phyloP scores from a whole-genome alignment of 345 rosid genomes.

The Gynandropsis gynandra region DNA sequence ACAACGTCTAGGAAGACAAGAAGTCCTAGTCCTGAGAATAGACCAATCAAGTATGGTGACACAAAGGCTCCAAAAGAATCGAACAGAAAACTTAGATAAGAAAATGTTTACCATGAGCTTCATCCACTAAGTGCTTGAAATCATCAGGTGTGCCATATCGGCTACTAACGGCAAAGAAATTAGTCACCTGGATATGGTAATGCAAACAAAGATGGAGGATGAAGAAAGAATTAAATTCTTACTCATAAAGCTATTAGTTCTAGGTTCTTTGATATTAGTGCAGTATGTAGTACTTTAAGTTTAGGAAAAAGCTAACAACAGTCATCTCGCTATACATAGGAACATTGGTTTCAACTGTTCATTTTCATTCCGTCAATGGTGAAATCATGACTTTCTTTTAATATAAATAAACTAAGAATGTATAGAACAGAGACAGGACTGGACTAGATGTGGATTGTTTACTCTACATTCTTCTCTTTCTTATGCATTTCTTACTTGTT shows the following conservation, averaged over 20 bases:
- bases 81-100: background rate
- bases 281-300: conserved; percentile 5
- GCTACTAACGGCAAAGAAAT: conserved; percentile 83
- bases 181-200: conserved; percentile 59
- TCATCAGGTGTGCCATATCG: conserved; percentile 95
- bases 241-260: background rate
- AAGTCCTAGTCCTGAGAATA: conserved; percentile 62
- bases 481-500: no score
- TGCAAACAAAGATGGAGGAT: conserved; percentile 12
- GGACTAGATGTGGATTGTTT: no score
- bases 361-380: no score
- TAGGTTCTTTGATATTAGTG: background rate
- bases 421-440: no score
- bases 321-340: no score
- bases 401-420: no score
- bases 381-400: no score
- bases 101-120: conserved; percentile 73
- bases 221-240: background rate
- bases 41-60: conserved; percentile 56
- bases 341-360: no score
- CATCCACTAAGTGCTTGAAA: conserved; percentile 86
- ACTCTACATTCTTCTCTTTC: no score
- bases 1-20: conserved; percentile 85
- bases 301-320: no score
- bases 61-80: conserved; percentile 6